Evolutionary conservation across 345 rosid genomes (phyloP).

Genomic region (Balakata baccata): DNA sequence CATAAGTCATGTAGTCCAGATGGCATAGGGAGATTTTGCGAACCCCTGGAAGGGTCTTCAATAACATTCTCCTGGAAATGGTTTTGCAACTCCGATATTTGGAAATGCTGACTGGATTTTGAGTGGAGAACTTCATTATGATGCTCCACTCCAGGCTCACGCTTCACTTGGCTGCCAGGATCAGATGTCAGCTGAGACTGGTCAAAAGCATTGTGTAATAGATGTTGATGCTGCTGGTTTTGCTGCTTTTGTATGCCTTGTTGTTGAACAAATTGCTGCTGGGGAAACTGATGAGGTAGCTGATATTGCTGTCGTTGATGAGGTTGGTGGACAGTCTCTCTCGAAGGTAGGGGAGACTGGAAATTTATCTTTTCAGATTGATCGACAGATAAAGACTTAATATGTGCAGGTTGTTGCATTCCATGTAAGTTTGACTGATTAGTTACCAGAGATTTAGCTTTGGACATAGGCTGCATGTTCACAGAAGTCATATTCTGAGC

Average conservation of each 20-base stretch:
- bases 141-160: conserved; percentile 60
- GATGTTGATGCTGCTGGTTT: conserved; percentile 54
- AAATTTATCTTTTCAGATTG: conserved; percentile 54
- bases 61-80: conserved; percentile 61
- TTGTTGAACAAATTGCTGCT: conserved; percentile 57
- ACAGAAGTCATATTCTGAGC: conserved; percentile 48
- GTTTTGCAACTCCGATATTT: conserved; percentile 59
- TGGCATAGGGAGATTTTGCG: conserved; percentile 39
- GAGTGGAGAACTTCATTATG: conserved; percentile 46
- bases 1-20: conserved; percentile 43
- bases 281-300: conserved; percentile 57
- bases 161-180: conserved; percentile 50
- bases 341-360: conserved; percentile 44
- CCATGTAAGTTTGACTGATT: conserved; percentile 52
- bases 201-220: conserved; percentile 48
- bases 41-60: conserved; percentile 45
- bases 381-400: conserved; percentile 42
- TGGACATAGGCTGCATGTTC: conserved; percentile 55
- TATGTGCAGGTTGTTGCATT: conserved; percentile 41
- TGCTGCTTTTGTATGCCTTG: conserved; percentile 58
- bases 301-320: conserved; percentile 67
- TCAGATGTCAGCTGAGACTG: conserved; percentile 58
- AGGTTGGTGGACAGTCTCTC: conserved; percentile 49
- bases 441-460: conserved; percentile 48
- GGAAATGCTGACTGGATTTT: conserved; percentile 55